Conservation (phyloP, 1,284 basidiomycete genomes). For the Peniophora sp. region DNA sequence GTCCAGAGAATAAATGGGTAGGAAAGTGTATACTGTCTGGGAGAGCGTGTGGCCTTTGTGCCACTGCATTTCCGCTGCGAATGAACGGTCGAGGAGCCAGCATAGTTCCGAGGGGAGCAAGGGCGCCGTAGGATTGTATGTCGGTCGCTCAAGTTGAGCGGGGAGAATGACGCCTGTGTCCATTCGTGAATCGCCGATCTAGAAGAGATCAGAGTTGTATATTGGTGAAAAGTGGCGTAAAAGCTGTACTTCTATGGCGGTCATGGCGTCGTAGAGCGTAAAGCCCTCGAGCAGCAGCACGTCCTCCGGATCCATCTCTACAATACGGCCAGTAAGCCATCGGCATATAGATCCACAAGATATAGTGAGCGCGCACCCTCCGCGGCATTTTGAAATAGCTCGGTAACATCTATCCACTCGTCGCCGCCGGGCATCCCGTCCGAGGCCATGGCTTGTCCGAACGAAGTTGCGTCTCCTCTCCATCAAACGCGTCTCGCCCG, state of each 20-base stretch:
- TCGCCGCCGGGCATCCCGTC: conserved; percentile 40
- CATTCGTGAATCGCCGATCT: conserved; percentile 88
- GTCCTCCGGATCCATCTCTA: conserved; percentile 60
- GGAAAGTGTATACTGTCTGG: conserved; percentile 80
- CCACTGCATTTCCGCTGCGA: conserved; percentile 87
- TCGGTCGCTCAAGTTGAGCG: conserved; percentile 27
- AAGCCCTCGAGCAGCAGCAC: conserved; percentile 68
- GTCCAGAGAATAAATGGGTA: conserved; percentile 67
- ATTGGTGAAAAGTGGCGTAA: conserved; percentile 1
- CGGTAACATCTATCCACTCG: conserved; percentile 53
- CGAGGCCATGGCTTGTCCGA: neutral
- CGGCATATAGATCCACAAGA: conserved; percentile 6
- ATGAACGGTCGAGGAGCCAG: conserved; percentile 79
- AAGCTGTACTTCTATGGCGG: conserved; percentile 67
- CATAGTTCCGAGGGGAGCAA: conserved; percentile 73
- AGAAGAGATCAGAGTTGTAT: conserved; percentile 7
- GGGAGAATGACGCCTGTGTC: conserved; percentile 70
- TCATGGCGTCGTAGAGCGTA: conserved; percentile 81
- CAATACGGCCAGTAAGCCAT: conserved; percentile 1
- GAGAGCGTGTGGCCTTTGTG: conserved; percentile 78
- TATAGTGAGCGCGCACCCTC: conserved; percentile 35
- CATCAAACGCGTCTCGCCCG: neutral
- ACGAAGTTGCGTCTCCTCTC: neutral
- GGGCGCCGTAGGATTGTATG: conserved; percentile 60
- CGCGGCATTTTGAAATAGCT: conserved; percentile 47